These are phyloP conservation scores for Tardiomyces digboiensis DNA, from an alignment of 1,139 yeast species.

Conservation along the genomic window DNA sequence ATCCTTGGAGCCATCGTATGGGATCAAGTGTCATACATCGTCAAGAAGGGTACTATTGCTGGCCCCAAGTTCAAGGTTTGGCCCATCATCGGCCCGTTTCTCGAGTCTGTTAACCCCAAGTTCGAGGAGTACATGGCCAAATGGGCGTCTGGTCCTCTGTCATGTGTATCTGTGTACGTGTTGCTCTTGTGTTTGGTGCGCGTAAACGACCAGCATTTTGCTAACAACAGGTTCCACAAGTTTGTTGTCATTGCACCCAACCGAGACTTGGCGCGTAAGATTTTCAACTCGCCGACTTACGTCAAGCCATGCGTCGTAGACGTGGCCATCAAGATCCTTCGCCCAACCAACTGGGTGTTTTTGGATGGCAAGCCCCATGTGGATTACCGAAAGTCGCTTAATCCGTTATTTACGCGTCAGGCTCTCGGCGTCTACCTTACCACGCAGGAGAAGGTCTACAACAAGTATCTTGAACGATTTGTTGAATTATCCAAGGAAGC, in stretches of 20 bases:
- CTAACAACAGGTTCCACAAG: too few relatives aligned
- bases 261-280: slow-evolving; percentile 85
- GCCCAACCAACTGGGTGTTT: slow-evolving; percentile 97
- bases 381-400: slow-evolving; percentile 85
- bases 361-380: slow-evolving; percentile 91
- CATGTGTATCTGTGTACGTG: slow-evolving; percentile 94
- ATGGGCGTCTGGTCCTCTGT: slow-evolving; percentile 90
- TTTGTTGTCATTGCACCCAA: slow-evolving; percentile 92
- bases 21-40: slow-evolving; percentile 74
- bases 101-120: slow-evolving; percentile 94
- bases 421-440: slow-evolving; percentile 84
- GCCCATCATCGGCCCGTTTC: slow-evolving; percentile 95
- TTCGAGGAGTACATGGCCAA: slow-evolving; percentile 88
- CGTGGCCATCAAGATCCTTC: slow-evolving; percentile 83
- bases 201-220: too few relatives aligned
- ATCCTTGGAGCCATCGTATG: slow-evolving; percentile 35
- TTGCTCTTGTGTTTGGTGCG: too few relatives aligned
- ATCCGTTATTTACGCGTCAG: slow-evolving; percentile 76
- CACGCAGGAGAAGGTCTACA: slow-evolving; percentile 74
- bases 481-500: slow-evolving; percentile 38
- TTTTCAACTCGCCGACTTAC: slow-evolving; percentile 72
- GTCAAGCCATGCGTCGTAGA: slow-evolving; percentile 98
- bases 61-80: slow-evolving; percentile 83
- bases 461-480: slow-evolving; percentile 62
- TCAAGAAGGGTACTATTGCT: slow-evolving; percentile 76